Evolutionary conservation across 2,329 filamentous ascomycete genomes (phyloP), one percentile per base, ranked within the genome.

Genomic region (Aschersonia sp.): DNA sequence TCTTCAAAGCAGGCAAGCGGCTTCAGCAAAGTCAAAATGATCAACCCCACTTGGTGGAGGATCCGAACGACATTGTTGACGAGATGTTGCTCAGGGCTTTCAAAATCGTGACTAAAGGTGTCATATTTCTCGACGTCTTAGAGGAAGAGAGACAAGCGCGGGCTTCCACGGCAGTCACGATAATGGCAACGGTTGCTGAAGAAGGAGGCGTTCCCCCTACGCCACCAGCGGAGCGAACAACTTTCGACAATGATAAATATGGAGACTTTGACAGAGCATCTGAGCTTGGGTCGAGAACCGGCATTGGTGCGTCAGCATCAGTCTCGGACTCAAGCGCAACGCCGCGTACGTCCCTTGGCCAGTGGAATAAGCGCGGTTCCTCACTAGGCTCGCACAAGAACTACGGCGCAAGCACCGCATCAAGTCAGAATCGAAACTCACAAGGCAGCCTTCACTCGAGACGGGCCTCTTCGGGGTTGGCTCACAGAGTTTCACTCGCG

Each of bases 1-100:
- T 98, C 43, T 89, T 97, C 5, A 94, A 94, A 65, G 84, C 84
- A 1, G 86, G 87, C 20, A 96, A 95, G 65, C 77, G 78, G 45
- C 70, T 98, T 53, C 88, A 91, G 63, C 87, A 89, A 57, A 73
- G 78, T 52, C 80, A 86, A 50, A 73, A 69, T 50, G 71, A 71
- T 4, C 54, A 65, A 42, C 54, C 66, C 0, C 64, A 68, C 10
- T 68, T 73, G 0, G 61, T 67, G 0, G 75, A 82, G 31, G 73
- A 79, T 44, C 71, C 84, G 9, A 87, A 87, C 57, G 79, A 85
- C 56, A 78, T 91, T 49, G 78, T 96, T 49, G 91, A 97, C 59
- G 86, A 95, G 61, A 88, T 97, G 78, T 85, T 97, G 30, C 69
- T 94, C 47, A 92, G 89, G 63, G 89, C 89, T 0, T 97, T 95